A percentile compares a stretch with the other conserved stretches of the same genome.
Conservation (phyloP, 805 yeast species). For the Zygoascus biomembranicola region DNA sequence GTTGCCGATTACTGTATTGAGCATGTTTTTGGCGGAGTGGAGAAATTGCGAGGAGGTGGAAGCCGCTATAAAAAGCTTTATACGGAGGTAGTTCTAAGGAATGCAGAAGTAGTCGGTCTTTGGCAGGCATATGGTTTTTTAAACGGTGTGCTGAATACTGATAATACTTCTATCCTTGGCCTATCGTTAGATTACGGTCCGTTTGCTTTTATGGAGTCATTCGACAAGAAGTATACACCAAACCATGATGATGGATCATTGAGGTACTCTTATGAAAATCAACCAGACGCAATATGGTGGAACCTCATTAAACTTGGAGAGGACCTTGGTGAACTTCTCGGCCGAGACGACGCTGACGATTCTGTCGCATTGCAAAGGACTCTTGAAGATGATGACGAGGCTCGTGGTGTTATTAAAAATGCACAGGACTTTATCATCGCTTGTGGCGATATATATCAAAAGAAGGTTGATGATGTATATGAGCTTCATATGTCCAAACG, state of each 20-base stretch:
- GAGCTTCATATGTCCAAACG: slow-evolving; percentile 50
- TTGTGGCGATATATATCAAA: slow-evolving; percentile 59
- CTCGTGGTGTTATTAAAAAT: slow-evolving; percentile 37
- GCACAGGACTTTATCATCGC: slow-evolving; percentile 60
- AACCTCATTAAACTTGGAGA: slow-evolving; percentile 81
- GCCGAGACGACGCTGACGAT: slow-evolving; percentile 49
- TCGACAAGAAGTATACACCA: slow-evolving; percentile 75
- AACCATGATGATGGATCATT: slow-evolving; percentile 73
- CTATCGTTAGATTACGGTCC: slow-evolving; percentile 92
- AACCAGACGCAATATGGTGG: slow-evolving; percentile 90
- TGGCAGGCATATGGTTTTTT: slow-evolving; percentile 91
- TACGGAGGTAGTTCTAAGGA: slow-evolving; percentile 59
- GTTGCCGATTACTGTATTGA: slow-evolving; percentile 68
- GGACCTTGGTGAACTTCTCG: slow-evolving; percentile 70
- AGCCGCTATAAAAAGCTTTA: slow-evolving; percentile 58
- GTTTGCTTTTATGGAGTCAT: slow-evolving; percentile 80
- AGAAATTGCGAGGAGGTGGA: slow-evolving; percentile 21
- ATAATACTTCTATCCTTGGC: slow-evolving; percentile 85
- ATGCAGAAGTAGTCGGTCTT: slow-evolving; percentile 68
- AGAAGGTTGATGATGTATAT: slow-evolving; percentile 51
- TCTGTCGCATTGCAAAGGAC: slow-evolving; percentile 32
- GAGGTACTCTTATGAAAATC: slow-evolving; percentile 74
- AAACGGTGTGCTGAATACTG: slow-evolving; percentile 93
- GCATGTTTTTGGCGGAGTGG: slow-evolving; percentile 44
- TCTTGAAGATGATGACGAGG: slow-evolving; percentile 38